Percentiles rank a stretch among this genome's conserved stretches.
phyloP scores from a whole-genome alignment of 1,284 basidiomycete genomes.

The Caloboletus firmus region DNA sequence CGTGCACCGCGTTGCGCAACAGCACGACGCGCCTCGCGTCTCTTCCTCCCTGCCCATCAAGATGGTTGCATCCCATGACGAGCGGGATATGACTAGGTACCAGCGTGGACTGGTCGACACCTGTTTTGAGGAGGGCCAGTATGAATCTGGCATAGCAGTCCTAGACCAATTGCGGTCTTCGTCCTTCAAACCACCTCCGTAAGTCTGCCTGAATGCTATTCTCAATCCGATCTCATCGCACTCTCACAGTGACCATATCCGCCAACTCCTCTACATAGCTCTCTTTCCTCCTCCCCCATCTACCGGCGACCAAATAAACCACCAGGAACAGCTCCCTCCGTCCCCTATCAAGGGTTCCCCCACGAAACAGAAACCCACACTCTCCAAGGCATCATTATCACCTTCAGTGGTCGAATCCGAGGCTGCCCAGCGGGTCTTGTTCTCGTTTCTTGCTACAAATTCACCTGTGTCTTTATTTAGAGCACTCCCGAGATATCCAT shows the following conservation, averaged over 20 bases:
- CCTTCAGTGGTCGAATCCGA: slow-evolving; percentile 48
- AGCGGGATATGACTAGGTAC: slow-evolving; percentile 54
- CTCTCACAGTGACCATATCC: slow-evolving; percentile 50
- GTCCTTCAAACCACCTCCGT: slow-evolving; percentile 55
- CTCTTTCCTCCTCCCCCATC: slow-evolving; percentile 51
- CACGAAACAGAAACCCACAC: slow-evolving; percentile 27
- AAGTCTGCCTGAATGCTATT: slow-evolving; percentile 31
- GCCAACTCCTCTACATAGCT: slow-evolving; percentile 66
- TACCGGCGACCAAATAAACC: slow-evolving; percentile 34
- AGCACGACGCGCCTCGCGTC: slow-evolving; percentile 14
- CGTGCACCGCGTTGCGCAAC: slow-evolving; percentile 25
- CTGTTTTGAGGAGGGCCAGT: slow-evolving; percentile 72
- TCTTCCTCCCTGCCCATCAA: not conserved
- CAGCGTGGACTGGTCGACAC: slow-evolving; percentile 63
- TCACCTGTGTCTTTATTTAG: slow-evolving; percentile 51
- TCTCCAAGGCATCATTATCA: slow-evolving; percentile 38
- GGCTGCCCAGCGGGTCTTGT: slow-evolving; percentile 55
- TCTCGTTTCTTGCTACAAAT: slow-evolving; percentile 57
- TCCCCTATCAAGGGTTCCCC: slow-evolving; percentile 41
- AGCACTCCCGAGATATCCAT: slow-evolving; percentile 53
- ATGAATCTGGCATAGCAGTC: slow-evolving; percentile 58
- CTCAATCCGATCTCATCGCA: slow-evolving; percentile 13
- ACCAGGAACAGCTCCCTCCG: slow-evolving; percentile 43
- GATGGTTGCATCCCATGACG: slow-evolving; percentile 26
- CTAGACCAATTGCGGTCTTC: slow-evolving; percentile 59